Evolutionary conservation across 2,329 filamentous ascomycete species (phyloP).

Genomic region (Penicillium glabrum): DNA sequence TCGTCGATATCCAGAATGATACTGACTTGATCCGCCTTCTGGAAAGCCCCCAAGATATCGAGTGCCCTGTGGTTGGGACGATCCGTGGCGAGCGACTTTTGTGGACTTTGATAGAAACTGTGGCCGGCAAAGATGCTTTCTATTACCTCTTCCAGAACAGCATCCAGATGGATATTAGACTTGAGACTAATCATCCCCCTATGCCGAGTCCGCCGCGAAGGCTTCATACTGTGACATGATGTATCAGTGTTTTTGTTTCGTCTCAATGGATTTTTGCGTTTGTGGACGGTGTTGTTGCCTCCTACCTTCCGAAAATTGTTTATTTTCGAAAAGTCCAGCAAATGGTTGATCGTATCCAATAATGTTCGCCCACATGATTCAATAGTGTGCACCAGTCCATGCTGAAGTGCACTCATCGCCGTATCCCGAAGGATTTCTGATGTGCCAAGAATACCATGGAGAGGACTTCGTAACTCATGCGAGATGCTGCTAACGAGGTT

Average conservation of each 20-base stretch:
- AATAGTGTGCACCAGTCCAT: conserved; percentile 33
- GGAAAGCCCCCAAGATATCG: too few relatives aligned
- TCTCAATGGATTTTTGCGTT: not conserved
- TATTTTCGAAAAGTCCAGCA: conserved; percentile 22
- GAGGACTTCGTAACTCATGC: conserved; percentile 35
- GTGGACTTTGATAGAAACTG: not conserved
- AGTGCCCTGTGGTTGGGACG: too few relatives aligned
- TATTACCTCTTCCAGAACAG: not conserved
- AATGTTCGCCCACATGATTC: conserved; percentile 41
- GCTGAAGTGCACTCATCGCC: conserved; percentile 26
- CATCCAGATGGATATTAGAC: not conserved
- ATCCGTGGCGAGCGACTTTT: too few relatives aligned
- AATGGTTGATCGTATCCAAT: conserved; percentile 40
- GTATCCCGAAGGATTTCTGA: conserved; percentile 32
- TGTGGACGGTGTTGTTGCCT: too few relatives aligned
- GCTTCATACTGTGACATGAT: too few relatives aligned
- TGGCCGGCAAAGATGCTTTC: not conserved
- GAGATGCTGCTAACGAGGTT: conserved; percentile 32
- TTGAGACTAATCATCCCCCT: too few relatives aligned
- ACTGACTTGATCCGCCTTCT: too few relatives aligned
- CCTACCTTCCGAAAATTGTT: not conserved
- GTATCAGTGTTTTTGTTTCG: not conserved
- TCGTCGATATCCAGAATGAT: too few relatives aligned
- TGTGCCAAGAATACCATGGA: conserved; percentile 35
- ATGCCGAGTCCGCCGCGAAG: too few relatives aligned